Evolutionary conservation across 305 asterid genomes (phyloP).

Genomic region (Ilex paraguariensis): DNA sequence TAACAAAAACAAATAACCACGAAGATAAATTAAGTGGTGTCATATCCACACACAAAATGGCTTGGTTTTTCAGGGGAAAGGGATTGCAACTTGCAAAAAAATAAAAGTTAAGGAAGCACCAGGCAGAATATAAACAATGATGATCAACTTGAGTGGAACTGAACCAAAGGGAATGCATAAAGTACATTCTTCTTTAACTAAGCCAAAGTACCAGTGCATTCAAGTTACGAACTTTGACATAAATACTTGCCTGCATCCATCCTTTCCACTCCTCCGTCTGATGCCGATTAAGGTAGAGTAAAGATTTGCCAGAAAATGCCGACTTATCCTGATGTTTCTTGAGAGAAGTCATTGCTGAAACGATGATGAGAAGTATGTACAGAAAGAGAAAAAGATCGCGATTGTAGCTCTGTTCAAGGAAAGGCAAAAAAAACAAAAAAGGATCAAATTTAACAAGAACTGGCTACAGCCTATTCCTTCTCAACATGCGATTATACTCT

Average conservation of each 20-base stretch:
- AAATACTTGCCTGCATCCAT: slow-evolving; percentile 86
- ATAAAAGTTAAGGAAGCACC: no score
- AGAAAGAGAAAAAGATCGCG: slow-evolving; percentile 88
- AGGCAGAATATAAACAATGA: no score
- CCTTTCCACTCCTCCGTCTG: slow-evolving; percentile 99
- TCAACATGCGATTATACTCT: neutral
- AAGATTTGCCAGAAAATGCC: slow-evolving; percentile 73
- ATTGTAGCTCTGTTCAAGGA: slow-evolving; percentile 75
- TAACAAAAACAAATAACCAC: no score
- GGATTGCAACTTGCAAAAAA: no score
- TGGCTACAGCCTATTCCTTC: neutral
- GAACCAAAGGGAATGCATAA: no score
- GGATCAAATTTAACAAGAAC: slow-evolving; percentile 5
- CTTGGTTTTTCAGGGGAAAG: no score
- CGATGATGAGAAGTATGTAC: slow-evolving; percentile 75
- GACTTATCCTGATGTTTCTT: slow-evolving; percentile 88
- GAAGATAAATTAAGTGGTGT: no score
- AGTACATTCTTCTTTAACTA: no score
- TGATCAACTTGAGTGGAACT: no score
- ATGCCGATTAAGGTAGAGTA: slow-evolving; percentile 89
- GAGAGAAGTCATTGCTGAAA: slow-evolving; percentile 83
- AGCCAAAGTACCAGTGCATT: no score
- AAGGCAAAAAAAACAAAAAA: slow-evolving; percentile 14
- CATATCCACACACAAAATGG: no score
- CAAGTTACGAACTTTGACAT: no score